Conservation (phyloP, 306 rosid species). For the Aeschynomene evenia region DNA sequence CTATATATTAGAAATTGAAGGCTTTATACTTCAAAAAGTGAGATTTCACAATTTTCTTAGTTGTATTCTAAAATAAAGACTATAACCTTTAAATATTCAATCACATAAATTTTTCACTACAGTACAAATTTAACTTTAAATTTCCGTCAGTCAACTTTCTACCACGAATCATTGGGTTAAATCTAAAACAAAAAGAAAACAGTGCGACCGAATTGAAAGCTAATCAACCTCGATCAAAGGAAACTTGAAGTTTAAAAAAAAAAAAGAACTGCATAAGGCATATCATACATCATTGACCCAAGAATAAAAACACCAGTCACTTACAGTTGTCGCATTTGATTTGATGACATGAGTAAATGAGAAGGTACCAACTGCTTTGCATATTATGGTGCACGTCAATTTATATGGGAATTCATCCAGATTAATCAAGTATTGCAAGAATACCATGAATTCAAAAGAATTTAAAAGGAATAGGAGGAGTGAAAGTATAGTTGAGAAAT, state of each 20-base stretch:
- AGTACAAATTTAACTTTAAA: too few relatives aligned
- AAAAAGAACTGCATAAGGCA: neutral
- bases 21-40: too few relatives aligned
- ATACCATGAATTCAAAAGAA: slow-evolving; percentile 2
- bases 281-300: neutral
- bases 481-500: slow-evolving; percentile 13
- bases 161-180: too few relatives aligned
- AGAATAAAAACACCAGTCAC: neutral
- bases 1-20: too few relatives aligned
- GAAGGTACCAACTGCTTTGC: neutral
- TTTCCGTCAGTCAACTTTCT: too few relatives aligned
- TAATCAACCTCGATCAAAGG: neutral
- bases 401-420: neutral
- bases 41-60: too few relatives aligned
- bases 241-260: neutral
- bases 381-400: neutral
- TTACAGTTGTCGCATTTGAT: neutral
- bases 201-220: too few relatives aligned
- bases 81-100: too few relatives aligned
- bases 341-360: neutral
- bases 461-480: neutral
- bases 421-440: neutral
- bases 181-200: too few relatives aligned
- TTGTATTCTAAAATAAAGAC: too few relatives aligned
- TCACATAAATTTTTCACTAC: too few relatives aligned